Evolutionary conservation across 768 basidiomycete species (phyloP).

Genomic region (Mycena latifolia): DNA sequence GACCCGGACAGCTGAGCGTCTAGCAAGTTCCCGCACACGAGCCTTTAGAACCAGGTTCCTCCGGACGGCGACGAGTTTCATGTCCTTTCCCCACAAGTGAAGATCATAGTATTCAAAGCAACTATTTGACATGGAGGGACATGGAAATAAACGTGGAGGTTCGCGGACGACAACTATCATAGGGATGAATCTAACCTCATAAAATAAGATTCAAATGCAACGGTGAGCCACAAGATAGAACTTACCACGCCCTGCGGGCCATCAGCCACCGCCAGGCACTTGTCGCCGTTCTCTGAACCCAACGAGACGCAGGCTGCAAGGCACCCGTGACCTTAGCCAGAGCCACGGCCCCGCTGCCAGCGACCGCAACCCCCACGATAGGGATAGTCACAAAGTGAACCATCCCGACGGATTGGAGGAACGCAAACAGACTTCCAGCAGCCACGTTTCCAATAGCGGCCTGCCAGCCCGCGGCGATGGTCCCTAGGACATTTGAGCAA

Average conservation of each 20-base stretch:
- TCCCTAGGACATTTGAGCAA: conserved; percentile 5
- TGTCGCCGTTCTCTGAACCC: conserved; percentile 18
- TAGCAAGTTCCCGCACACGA: too few relatives aligned
- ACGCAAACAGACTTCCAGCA: conserved; percentile 25
- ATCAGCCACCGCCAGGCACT: conserved; percentile 14
- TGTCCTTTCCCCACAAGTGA: too few relatives aligned
- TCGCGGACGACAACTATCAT: conserved; percentile 4
- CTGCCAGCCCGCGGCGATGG: conserved; percentile 23
- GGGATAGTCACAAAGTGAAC: conserved; percentile 18
- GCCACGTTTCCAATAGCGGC: conserved; percentile 21
- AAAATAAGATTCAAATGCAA: conserved; percentile 17
- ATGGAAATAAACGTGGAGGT: conserved; percentile 12
- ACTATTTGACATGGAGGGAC: too few relatives aligned
- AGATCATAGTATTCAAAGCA: conserved; percentile 14
- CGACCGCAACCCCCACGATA: conserved; percentile 15
- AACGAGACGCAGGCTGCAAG: too few relatives aligned
- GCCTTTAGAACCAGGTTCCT: too few relatives aligned
- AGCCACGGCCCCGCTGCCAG: too few relatives aligned
- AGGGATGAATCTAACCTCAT: conserved; percentile 6
- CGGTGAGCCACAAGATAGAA: conserved; percentile 7
- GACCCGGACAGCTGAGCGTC: too few relatives aligned
- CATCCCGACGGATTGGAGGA: conserved; percentile 24
- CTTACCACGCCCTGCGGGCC: conserved; percentile 12
- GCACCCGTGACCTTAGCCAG: too few relatives aligned
- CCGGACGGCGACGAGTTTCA: too few relatives aligned